phyloP scores from a whole-genome alignment of 306 rosid genomes.

The Trifolium fragiferum region DNA sequence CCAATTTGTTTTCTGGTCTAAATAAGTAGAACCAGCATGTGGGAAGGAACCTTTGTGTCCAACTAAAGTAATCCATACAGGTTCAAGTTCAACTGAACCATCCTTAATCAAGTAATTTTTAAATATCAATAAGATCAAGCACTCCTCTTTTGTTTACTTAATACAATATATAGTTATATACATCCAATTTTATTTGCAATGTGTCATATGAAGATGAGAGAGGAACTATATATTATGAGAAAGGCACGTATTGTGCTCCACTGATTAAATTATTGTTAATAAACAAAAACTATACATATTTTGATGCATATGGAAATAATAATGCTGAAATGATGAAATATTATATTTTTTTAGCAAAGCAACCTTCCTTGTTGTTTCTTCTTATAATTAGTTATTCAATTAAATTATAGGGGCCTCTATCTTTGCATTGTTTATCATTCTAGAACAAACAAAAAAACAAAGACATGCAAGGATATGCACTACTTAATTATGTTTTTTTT shows the following conservation, averaged over 20 bases:
- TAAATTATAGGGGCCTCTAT: conserved; percentile 4
- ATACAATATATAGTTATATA: background rate
- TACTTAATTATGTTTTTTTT: no score
- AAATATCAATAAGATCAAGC: background rate
- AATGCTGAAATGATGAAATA: background rate
- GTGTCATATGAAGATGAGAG: conserved; percentile 37
- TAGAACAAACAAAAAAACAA: conserved; percentile 6
- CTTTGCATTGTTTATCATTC: conserved; percentile 14
- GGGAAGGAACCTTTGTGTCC: conserved; percentile 45
- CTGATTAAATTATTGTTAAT: conserved; percentile 7
- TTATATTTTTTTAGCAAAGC: conserved; percentile 1
- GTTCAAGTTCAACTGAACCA: conserved; percentile 37
- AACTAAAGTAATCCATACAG: conserved; percentile 17
- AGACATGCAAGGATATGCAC: conserved; percentile 20
- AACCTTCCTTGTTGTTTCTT: conserved; percentile 40
- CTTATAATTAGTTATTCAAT: conserved; percentile 28
- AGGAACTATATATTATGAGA: conserved; percentile 19
- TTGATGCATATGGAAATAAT: background rate
- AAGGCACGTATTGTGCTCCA: conserved; percentile 16
- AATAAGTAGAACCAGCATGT: conserved; percentile 44
- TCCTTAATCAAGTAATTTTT: conserved; percentile 19
- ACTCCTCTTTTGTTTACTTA: background rate
- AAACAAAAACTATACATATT: background rate
- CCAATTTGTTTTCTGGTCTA: conserved; percentile 42
- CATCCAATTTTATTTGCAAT: conserved; percentile 4